Evolutionary conservation across 176 grass and related monocot genomes (phyloP).

Genomic region (Dactylis glomerata): DNA sequence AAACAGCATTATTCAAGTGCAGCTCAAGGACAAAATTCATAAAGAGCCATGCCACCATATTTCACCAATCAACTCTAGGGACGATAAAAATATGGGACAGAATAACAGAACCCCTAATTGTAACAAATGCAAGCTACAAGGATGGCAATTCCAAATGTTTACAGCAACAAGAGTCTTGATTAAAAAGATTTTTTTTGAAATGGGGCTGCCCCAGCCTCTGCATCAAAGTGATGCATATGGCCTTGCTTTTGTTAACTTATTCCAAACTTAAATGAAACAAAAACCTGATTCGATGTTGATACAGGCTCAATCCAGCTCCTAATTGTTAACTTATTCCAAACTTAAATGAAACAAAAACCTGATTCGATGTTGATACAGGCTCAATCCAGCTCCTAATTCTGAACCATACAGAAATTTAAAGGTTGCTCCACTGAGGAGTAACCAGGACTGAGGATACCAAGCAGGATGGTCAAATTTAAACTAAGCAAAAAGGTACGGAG

Average conservation of each 20-base stretch:
- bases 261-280: too few species aligned
- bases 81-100: neutral
- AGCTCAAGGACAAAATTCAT: neutral
- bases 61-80: neutral
- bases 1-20: neutral
- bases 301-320: neutral
- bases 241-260: too few species aligned
- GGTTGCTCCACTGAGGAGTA: neutral
- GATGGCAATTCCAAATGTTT: neutral
- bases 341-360: neutral
- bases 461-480: slow-evolving; percentile 2
- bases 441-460: neutral
- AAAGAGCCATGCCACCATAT: neutral
- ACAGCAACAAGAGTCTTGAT: neutral
- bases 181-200: too few species aligned
- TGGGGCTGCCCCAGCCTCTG: too few species aligned
- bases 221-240: too few species aligned
- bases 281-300: neutral
- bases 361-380: neutral
- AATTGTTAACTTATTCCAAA: too few species aligned
- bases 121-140: neutral
- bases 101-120: neutral
- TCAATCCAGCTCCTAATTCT: neutral
- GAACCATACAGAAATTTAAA: neutral
- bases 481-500: neutral